phyloP scores from a whole-genome alignment of 139 green algal species.

The Tetradesmus lagerheimii region DNA sequence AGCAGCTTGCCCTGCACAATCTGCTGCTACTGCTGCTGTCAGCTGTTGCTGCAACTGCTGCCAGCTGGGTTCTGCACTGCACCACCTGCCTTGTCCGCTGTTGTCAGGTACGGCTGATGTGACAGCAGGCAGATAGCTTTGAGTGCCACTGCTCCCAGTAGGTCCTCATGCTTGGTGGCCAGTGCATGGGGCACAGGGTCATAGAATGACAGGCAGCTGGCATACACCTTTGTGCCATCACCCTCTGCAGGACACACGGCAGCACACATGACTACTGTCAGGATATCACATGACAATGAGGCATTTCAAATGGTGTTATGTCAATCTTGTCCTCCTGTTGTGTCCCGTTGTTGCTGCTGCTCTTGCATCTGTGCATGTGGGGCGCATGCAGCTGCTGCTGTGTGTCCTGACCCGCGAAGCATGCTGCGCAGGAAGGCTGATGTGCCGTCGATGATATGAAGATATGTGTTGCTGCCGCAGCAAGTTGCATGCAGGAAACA shows the following conservation, averaged over 20 bases:
- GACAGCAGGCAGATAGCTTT: constrained; percentile 57
- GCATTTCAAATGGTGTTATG: too few relatives aligned
- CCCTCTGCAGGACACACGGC: constrained; percentile 52
- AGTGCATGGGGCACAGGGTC: constrained; percentile 47
- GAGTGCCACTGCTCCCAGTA: constrained; percentile 43
- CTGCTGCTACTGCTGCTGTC: not conserved
- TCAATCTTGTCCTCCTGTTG: too few relatives aligned
- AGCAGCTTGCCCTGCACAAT: too few relatives aligned
- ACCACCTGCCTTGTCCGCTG: not conserved
- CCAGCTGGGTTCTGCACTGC: not conserved
- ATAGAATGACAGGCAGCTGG: constrained; percentile 53
- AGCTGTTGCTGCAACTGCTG: not conserved
- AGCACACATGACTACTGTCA: not conserved
- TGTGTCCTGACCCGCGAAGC: too few relatives aligned
- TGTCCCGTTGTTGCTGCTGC: too few relatives aligned
- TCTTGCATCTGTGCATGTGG: too few relatives aligned
- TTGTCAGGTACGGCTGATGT: constrained; percentile 51
- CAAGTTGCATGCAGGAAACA: too few relatives aligned
- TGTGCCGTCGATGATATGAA: too few relatives aligned
- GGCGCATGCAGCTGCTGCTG: too few relatives aligned
- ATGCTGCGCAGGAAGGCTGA: not conserved
- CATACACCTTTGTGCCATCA: constrained; percentile 57
- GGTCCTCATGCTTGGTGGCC: constrained; percentile 32
- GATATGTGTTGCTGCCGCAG: too few relatives aligned
- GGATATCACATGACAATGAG: not conserved